Evolutionary conservation across 2,329 filamentous ascomycete genomes (phyloP), one percentile per base, ranked within the genome.

Genomic region (Triangularia setosa): DNA sequence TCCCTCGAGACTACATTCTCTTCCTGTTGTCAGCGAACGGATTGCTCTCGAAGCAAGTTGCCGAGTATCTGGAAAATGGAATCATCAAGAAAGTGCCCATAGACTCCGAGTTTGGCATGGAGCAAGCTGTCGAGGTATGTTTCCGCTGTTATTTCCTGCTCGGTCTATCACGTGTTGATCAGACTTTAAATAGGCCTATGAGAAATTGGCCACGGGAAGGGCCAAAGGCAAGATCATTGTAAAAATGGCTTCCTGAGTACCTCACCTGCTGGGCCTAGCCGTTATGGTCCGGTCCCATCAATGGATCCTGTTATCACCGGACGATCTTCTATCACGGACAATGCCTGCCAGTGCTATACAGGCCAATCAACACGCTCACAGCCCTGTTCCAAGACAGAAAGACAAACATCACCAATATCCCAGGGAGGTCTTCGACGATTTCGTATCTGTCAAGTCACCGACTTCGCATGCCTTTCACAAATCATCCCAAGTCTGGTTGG

Each of bases 181-280:
- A 27, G 35, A 9, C 2, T 5, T n/a, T n/a, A n/a, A 1, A 1
- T 25, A 72, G 69, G 76, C 74, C 0, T 76, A 72, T 44, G 74
- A 75, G 61, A 73, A 70, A 60, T 67, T 75, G 18, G 71, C 67
- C 11, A 75, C 70, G 2, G 74, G 73, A 57, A 69, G 71, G 21
- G 71, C 75, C 0, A 73, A 68, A 33, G 75, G 75, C 4, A 77
- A 77, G 70, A 72, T 77, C 12, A 58, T 77, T 16, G 66, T 77
- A 44, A 69, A 67, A 44, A 66, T 76, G 3, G 61, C 65, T 18
- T 40, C 35, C 16, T 40, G 35, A 40, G 16, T 12, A 33, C 6
- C 11, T 33, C 8, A 8, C 27, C 27, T 28, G 4, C 27, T 28
- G 27, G 8, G 27, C 27, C 27, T n/a, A 28, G 8, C 27, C 27